Conservation (phyloP, 176 grass and related monocot genomes). For the Oryza officinalis region DNA sequence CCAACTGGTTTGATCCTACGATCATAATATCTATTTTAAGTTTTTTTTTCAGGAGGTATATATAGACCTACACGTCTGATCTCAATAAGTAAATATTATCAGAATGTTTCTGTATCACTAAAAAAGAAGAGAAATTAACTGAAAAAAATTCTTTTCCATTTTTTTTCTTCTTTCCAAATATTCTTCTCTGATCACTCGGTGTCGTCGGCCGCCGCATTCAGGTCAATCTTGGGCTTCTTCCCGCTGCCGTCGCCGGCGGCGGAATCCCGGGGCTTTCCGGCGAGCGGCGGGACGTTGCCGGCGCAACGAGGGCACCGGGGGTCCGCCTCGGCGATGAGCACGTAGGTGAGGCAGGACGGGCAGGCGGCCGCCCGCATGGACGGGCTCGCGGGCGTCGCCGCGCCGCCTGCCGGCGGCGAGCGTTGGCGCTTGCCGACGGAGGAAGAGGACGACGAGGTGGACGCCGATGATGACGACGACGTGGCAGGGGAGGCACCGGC, state of each 20-base stretch:
- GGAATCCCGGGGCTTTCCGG: neutral
- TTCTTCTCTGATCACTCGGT: constrained; percentile 31
- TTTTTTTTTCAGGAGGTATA: neutral
- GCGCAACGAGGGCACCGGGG: constrained; percentile 67
- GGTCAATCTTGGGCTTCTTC: constrained; percentile 63
- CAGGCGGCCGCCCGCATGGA: constrained; percentile 51
- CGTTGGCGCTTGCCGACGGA: constrained; percentile 45
- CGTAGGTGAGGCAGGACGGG: constrained; percentile 69
- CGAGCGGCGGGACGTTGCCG: constrained; percentile 44
- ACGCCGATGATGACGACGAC: constrained; percentile 3
- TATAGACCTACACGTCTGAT: constrained; percentile 3
- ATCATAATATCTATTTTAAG: constrained; percentile 17
- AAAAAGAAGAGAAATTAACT: constrained; percentile 3
- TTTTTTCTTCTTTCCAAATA: neutral
- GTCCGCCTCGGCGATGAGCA: constrained; percentile 52
- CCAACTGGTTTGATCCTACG: constrained; percentile 34
- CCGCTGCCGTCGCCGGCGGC: neutral
- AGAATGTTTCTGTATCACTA: neutral
- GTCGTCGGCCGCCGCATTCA: constrained; percentile 55
- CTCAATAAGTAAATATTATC: neutral
- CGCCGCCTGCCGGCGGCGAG: neutral
- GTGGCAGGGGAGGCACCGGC: neutral
- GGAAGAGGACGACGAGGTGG: constrained; percentile 48
- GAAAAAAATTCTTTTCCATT: neutral
- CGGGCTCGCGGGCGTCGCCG: neutral